These are phyloP conservation scores for Globisporangium heterothallicum DNA, from an alignment of 352 stramenopile species.

Conservation along the genomic window DNA sequence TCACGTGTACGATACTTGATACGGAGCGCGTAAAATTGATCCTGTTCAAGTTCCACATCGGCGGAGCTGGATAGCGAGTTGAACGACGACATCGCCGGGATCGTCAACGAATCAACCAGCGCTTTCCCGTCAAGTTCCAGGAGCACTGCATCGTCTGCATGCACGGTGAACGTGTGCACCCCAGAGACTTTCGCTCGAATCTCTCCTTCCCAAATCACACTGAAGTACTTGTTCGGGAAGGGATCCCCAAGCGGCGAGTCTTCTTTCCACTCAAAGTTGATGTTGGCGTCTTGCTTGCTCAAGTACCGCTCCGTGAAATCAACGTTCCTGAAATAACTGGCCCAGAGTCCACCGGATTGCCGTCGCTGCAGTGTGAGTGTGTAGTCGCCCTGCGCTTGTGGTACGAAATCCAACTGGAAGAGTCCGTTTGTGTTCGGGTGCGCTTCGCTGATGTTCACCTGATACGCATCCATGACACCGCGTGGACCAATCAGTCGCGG, in stretches of 20 bases:
- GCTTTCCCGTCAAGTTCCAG: conserved; percentile 67
- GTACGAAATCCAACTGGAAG: conserved; percentile 78
- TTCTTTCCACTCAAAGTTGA: conserved; percentile 89
- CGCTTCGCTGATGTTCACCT: conserved; percentile 41
- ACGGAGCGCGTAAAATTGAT: conserved; percentile 69
- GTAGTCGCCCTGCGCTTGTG: conserved; percentile 79
- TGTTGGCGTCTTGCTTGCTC: conserved; percentile 57
- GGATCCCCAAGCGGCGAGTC: conserved; percentile 47
- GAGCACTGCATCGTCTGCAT: conserved; percentile 70
- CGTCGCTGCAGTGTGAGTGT: conserved; percentile 68
- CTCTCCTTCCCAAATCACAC: conserved; percentile 63
- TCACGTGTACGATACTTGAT: conserved; percentile 83
- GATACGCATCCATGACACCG: conserved; percentile 23
- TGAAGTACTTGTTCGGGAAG: conserved; percentile 78
- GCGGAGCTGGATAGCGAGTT: conserved; percentile 8
- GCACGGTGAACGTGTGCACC: conserved; percentile 73
- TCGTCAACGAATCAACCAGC: conserved; percentile 52
- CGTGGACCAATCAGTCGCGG: conserved; percentile 43
- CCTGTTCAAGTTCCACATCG: conserved; percentile 18
- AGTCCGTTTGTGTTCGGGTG: conserved; percentile 84
- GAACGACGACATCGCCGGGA: conserved; percentile 11
- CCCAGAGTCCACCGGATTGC: conserved; percentile 82
- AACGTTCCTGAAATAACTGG: conserved; percentile 86
- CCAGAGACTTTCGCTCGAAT: conserved; percentile 42
- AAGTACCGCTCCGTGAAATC: conserved; percentile 84